Conservation (phyloP, 805 yeast species). For the Barnettozyma sp. region DNA sequence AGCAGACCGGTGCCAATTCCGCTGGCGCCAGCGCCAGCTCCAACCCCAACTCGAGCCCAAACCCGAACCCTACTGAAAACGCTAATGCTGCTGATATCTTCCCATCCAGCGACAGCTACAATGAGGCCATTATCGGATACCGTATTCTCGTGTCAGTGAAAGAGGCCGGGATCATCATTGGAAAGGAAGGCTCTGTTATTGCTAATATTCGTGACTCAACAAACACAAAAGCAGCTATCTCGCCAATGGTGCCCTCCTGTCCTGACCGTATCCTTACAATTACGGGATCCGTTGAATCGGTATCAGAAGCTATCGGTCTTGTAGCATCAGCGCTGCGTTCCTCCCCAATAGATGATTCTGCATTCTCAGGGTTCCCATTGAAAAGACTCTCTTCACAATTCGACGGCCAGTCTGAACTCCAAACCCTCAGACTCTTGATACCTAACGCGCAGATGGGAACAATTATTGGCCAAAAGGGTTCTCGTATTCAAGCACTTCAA, state of each 20-base stretch:
- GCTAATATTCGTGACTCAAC: constrained; percentile 69
- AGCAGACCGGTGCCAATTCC: constrained; percentile 3
- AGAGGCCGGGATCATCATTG: constrained; percentile 88
- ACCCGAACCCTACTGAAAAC: too few relatives aligned
- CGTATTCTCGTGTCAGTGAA: constrained; percentile 67
- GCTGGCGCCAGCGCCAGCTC: neutral
- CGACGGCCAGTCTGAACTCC: constrained; percentile 39
- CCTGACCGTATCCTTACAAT: constrained; percentile 79
- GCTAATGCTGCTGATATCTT: constrained; percentile 10
- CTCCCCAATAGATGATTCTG: constrained; percentile 28
- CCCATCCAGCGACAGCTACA: constrained; percentile 18
- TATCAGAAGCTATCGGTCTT: constrained; percentile 61
- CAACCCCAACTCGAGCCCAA: constrained; percentile 2
- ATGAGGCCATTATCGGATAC: constrained; percentile 24
- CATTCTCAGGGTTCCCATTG: constrained; percentile 51
- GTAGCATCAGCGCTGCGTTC: constrained; percentile 61
- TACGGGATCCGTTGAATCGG: constrained; percentile 62
- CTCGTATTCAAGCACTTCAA: constrained; percentile 72
- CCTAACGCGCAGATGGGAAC: constrained; percentile 88
- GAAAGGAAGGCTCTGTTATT: constrained; percentile 75
- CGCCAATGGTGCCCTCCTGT: constrained; percentile 72
- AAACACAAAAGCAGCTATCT: constrained; percentile 79
- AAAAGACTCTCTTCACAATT: constrained; percentile 48
- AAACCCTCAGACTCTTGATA: constrained; percentile 60
- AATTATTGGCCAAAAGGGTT: constrained; percentile 78